Evolutionary conservation across 768 basidiomycete species (phyloP), one percentile per base, ranked within the genome.

Genomic region (Boletellus ananas): DNA sequence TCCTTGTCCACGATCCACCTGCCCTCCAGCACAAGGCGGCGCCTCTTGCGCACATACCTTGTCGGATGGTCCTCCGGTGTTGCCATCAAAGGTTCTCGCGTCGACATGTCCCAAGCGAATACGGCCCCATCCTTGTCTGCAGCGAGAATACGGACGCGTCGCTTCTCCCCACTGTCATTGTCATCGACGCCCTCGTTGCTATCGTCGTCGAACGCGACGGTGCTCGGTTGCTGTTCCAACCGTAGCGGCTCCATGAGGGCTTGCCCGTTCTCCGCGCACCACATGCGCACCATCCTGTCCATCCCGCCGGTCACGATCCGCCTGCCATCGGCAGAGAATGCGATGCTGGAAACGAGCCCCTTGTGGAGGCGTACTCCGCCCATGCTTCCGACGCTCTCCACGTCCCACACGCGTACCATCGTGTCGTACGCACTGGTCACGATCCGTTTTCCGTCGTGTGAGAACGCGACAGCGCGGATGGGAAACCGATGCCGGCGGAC

Each of bases 351-450:
- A 6, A 69, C 67, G 34, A 60, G 61, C 18, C 58, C 56, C 8
- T 56, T 69, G 55, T 70, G 69, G 0, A 61, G 56, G 0, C 57
- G 51, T 8, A 47, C 18, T n/a, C 45, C 55, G 8, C 51, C 61
- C 48, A 70, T 61, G 25, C 61, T 63, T 21, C 63, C 65, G 4
- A 52, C 58, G 11, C 66, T 62, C 40, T 63, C 59, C 1, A 59
- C 40, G 43, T 70, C 65, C 67, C 67, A 70, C 4, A 69, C 55
- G 31, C 65, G 67, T 27, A 70, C 58, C 5, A 54, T 63, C 36
- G 47, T 36, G 13, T 69, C 67, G 1, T 49, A 31, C 1, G 59
- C 61, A 1, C 61, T 59, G 10, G 69, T 70, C 33, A 69, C 54
- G 17, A 69, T 50, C 13, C 58, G 59, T 44, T 53, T 51, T 1